phyloP scores from a whole-genome alignment of 345 rosid genomes.

The Anacardium occidentale region DNA sequence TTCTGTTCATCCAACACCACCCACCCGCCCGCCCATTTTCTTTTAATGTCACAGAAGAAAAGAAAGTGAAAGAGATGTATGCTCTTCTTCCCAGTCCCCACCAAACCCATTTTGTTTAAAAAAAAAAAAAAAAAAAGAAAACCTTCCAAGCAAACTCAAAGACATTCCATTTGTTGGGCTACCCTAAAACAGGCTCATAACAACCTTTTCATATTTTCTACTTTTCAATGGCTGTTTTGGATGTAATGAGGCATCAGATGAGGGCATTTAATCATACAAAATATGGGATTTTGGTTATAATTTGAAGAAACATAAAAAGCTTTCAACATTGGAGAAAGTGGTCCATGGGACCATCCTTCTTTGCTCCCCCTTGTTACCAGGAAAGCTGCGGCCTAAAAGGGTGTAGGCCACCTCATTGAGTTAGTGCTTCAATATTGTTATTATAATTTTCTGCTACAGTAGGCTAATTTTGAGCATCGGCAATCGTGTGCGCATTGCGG shows the following conservation, averaged over 20 bases:
- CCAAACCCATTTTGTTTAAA: neutral
- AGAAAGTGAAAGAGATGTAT: conserved; percentile 43
- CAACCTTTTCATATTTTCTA: conserved; percentile 6
- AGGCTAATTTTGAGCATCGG: neutral
- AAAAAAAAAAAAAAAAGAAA: neutral
- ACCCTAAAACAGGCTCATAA: neutral
- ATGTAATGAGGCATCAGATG: too few species aligned
- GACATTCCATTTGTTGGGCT: conserved; percentile 30
- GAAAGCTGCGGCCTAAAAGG: conserved; percentile 25
- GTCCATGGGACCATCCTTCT: conserved; percentile 37
- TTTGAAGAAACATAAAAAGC: neutral
- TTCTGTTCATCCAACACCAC: neutral
- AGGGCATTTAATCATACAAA: neutral
- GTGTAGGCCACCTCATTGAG: neutral
- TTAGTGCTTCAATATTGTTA: neutral
- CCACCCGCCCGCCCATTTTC: neutral
- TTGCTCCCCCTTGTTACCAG: conserved; percentile 52
- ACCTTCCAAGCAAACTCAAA: neutral
- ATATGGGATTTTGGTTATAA: neutral
- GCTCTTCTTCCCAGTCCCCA: neutral
- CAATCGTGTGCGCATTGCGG: neutral
- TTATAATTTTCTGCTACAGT: too few species aligned
- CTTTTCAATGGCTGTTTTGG: neutral
- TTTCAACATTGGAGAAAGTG: conserved; percentile 8
- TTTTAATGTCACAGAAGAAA: conserved; percentile 28